These are phyloP conservation scores for Pythium guiyangense DNA, from an alignment of 352 stramenopile species.

Conservation along the genomic window DNA sequence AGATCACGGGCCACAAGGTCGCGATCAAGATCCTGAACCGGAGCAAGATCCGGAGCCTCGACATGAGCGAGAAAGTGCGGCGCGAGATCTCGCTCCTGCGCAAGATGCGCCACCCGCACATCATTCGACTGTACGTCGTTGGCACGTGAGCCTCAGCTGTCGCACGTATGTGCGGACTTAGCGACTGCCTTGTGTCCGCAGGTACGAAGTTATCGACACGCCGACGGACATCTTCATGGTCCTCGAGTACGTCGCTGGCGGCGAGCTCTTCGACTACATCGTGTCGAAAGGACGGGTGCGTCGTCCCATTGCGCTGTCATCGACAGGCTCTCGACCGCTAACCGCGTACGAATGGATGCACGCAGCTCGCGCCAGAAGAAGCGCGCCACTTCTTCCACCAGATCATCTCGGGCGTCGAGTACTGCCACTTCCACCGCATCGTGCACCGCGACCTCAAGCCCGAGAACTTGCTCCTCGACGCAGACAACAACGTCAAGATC, in stretches of 20 bases:
- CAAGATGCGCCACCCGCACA: constrained; percentile 98
- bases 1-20: constrained; percentile 98
- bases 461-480: constrained; percentile 97
- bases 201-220: constrained; percentile 98
- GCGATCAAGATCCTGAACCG: constrained; percentile 99
- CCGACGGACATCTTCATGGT: constrained; percentile 98
- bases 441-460: constrained; percentile 98
- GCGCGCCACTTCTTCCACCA: constrained; percentile 99
- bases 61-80: constrained; percentile 99
- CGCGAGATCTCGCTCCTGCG: constrained; percentile 99
- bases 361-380: constrained; percentile 93
- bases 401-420: constrained; percentile 98
- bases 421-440: constrained; percentile 99
- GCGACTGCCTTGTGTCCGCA: constrained; percentile 12
- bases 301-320: background rate
- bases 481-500: constrained; percentile 99
- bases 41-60: constrained; percentile 97
- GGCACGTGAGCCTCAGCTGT: background rate
- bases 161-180: background rate
- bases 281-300: constrained; percentile 92
- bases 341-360: too few species aligned
- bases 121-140: constrained; percentile 95
- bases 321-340: too few species aligned
- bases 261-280: constrained; percentile 99
- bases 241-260: constrained; percentile 92